Base-by-base conservation (phyloP, 768 basidiomycete genomes). In the Plicaturopsis crispa region DNA sequence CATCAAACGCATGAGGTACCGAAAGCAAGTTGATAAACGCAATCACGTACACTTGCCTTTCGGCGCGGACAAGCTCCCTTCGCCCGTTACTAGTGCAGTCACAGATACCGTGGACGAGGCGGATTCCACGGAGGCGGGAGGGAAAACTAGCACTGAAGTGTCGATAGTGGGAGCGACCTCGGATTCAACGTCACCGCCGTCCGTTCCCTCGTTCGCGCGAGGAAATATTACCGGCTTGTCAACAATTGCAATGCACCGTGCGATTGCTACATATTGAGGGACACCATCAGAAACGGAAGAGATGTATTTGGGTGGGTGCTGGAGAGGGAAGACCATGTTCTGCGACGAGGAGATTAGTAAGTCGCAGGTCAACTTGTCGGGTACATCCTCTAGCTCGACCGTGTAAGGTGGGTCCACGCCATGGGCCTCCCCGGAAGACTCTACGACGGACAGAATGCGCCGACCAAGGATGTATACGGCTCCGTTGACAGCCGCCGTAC, bases 401-500 rank as follows among this genome's bases (percentile, higher is more conserved):
- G 59, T 56, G 45, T 75, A 80, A 17, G 48, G 49, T n/a, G n/a
- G n/a, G n/a, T 39, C 20, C 24, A 35, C 13, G 17, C 31, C 38
- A 11, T 36, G 48, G 14, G 33, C 41, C 14, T 22, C 36, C 19
- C 32, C 31, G 12, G 42, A 32, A 21, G 38, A 31, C 22, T 53
- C 41, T 7, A 52, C 40, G 20, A 67, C 44, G 7, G 57, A 53
- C 2, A 45, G 39, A 3, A 84, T 53, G 2, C 57, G 53, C 32
- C 74, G 68, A 18, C 80, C 80, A 3, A 89, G 69, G 42, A 89
- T 78, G 51, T 88, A 89, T 8, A 80, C 76, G 0, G 66, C 75
- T 13, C 85, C 83, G 34, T 66, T 67, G 22, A 98, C 93, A 2
- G 94, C 94, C 11, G 89, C 70, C 16, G 84, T 76, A 12, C 92